phyloP scores from a whole-genome alignment of 306 rosid genomes.

The Cucurbita pepo region DNA sequence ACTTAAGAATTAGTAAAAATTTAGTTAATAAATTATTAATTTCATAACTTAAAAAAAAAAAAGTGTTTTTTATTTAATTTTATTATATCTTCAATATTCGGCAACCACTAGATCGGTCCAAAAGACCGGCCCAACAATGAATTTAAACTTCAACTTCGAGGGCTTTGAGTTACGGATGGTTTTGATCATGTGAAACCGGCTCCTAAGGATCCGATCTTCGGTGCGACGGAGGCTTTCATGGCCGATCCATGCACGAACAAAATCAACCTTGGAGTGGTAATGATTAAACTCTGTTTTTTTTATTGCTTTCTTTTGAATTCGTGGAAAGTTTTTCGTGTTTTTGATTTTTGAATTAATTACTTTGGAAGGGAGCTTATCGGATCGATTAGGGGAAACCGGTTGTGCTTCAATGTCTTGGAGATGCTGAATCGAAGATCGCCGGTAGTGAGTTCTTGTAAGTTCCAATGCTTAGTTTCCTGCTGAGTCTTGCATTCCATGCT shows the following conservation, averaged over 20 bases:
- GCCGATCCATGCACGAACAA: slow-evolving; percentile 17
- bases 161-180: slow-evolving; percentile 8
- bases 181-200: slow-evolving; percentile 18
- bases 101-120: too few relatives aligned
- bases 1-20: too few relatives aligned
- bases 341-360: not conserved
- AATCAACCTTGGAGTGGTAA: slow-evolving; percentile 33
- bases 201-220: slow-evolving; percentile 19
- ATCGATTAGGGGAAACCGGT: slow-evolving; percentile 23
- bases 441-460: slow-evolving; percentile 23
- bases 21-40: too few relatives aligned
- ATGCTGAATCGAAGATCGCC: slow-evolving; percentile 20
- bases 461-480: not conserved
- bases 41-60: too few relatives aligned
- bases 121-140: not conserved
- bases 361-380: slow-evolving; percentile 26
- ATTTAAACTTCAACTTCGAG: slow-evolving; percentile 6
- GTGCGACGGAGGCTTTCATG: slow-evolving; percentile 22
- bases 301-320: not conserved
- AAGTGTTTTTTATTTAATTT: too few relatives aligned
- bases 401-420: slow-evolving; percentile 26
- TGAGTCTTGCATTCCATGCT: not conserved
- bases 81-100: too few relatives aligned
- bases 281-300: not conserved
- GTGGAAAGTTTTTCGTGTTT: not conserved